A percentile compares a stretch with the other conserved stretches of the same genome.
phyloP scores from a whole-genome alignment of 352 stramenopile species.

The Pythium biforme region DNA sequence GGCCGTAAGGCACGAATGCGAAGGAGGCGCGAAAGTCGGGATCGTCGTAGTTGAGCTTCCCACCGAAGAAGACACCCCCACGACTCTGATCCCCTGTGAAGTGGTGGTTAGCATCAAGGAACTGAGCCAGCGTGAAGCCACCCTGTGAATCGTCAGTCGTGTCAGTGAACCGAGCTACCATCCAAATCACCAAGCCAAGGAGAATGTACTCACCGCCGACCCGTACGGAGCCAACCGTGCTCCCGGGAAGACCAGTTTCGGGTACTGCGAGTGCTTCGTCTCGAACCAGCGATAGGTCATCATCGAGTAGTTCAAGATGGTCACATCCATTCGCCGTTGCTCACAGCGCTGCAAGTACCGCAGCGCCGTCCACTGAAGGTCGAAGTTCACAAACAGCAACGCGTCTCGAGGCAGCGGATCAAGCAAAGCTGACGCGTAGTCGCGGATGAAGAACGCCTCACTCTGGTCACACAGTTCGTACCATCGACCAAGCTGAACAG shows the following conservation, averaged over 20 bases:
- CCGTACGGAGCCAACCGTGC: slow-evolving; percentile 19
- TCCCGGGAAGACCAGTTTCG: slow-evolving; percentile 49
- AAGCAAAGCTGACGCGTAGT: slow-evolving; percentile 80
- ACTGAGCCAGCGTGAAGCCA: slow-evolving; percentile 31
- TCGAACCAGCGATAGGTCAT: slow-evolving; percentile 76
- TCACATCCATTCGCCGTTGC: slow-evolving; percentile 49
- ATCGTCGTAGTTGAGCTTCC: slow-evolving; percentile 63
- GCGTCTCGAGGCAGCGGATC: slow-evolving; percentile 61
- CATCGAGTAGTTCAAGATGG: slow-evolving; percentile 83
- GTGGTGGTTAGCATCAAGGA: slow-evolving; percentile 24
- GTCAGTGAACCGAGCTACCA: background rate
- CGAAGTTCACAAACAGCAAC: slow-evolving; percentile 85
- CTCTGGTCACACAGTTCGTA: slow-evolving; percentile 31
- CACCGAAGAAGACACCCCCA: slow-evolving; percentile 63
- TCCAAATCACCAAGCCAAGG: background rate
- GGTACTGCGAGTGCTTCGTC: slow-evolving; percentile 54
- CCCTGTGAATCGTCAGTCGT: slow-evolving; percentile 9
- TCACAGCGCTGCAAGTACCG: slow-evolving; percentile 88
- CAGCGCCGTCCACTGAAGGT: slow-evolving; percentile 87
- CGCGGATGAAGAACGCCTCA: slow-evolving; percentile 48
- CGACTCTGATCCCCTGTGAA: background rate
- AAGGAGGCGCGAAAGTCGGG: slow-evolving; percentile 51
- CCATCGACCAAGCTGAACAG: slow-evolving; percentile 21
- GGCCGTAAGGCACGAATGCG: slow-evolving; percentile 45
- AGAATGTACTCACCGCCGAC: slow-evolving; percentile 13